These are phyloP conservation scores for Teratosphaeria nubilosa DNA, from an alignment of 2,329 filamentous ascomycete genomes.

Conservation along the genomic window DNA sequence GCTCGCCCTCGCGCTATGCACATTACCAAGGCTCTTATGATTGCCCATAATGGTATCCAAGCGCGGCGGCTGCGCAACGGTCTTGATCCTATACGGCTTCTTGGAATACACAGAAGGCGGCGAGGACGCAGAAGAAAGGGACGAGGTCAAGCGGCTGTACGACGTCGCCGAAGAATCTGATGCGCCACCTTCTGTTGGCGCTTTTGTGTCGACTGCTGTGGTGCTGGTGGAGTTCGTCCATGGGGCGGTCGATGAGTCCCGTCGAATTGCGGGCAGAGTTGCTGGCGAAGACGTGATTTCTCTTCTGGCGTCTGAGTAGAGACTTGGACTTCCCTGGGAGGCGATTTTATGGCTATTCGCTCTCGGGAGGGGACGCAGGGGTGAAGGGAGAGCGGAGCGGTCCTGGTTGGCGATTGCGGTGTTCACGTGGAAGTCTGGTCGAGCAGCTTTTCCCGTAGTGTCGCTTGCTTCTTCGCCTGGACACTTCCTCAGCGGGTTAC, in stretches of 20 bases:
- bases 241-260: not conserved
- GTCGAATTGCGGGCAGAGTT: not conserved
- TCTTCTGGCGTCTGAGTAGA: not conserved
- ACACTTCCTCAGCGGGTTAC: not conserved
- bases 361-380: not conserved
- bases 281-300: not conserved
- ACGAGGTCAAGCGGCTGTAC: not conserved
- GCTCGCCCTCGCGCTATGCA: slow-evolving; percentile 5
- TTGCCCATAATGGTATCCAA: not conserved
- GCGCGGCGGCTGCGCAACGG: not conserved
- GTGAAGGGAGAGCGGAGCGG: not conserved
- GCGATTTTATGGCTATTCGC: not conserved
- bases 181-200: not conserved
- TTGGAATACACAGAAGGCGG: not conserved
- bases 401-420: not conserved
- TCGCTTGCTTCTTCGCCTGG: not conserved
- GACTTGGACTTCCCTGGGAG: not conserved
- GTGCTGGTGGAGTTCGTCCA: not conserved
- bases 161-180: not conserved
- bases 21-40: not conserved
- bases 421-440: not conserved
- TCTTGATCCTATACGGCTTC: not conserved
- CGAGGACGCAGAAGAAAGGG: not conserved
- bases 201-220: not conserved
- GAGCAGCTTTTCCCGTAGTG: not conserved